These are phyloP conservation scores for Rhodotorula sp. DNA, from an alignment of 1,284 basidiomycete genomes.

Conservation along the genomic window DNA sequence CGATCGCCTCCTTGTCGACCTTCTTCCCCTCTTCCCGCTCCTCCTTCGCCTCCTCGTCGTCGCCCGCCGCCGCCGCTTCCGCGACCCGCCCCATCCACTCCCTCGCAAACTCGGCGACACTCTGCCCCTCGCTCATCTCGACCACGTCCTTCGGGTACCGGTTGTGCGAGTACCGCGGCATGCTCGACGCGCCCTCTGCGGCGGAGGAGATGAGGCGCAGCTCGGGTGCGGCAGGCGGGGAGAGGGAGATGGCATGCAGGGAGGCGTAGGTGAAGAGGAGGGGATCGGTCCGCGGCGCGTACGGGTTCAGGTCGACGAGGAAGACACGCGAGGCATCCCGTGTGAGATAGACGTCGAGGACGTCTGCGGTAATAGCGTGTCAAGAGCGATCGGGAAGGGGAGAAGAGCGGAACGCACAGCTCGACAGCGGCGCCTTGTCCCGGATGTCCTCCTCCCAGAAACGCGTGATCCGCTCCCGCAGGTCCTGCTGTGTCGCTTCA, in stretches of 20 bases:
- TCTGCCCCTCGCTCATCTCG: slow-evolving; percentile 70
- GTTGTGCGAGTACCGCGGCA: slow-evolving; percentile 78
- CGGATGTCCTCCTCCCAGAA: slow-evolving; percentile 73
- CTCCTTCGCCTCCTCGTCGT: neutral
- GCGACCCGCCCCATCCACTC: slow-evolving; percentile 24
- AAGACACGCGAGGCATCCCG: slow-evolving; percentile 72
- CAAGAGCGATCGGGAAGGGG: neutral
- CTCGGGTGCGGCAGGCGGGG: slow-evolving; percentile 53
- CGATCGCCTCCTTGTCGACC: neutral
- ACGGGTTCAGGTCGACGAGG: slow-evolving; percentile 89
- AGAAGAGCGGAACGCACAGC: slow-evolving; percentile 62
- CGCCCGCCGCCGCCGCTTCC: neutral
- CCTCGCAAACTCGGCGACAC: slow-evolving; percentile 65
- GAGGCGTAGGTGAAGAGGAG: slow-evolving; percentile 83
- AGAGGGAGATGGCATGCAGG: slow-evolving; percentile 57
- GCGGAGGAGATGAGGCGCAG: slow-evolving; percentile 70
- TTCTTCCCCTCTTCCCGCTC: neutral
- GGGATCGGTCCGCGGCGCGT: slow-evolving; percentile 78
- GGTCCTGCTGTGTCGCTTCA: slow-evolving; percentile 58
- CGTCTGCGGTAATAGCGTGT: slow-evolving; percentile 58
- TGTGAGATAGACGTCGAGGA: slow-evolving; percentile 83
- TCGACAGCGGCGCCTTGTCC: slow-evolving; percentile 61
- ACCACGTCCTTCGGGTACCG: slow-evolving; percentile 90
- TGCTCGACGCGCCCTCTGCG: slow-evolving; percentile 61
- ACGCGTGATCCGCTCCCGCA: slow-evolving; percentile 59